These are phyloP conservation scores for Powellomyces hirtus DNA, from an alignment of 192 early-diverging fungal genomes.

Conservation along the genomic window DNA sequence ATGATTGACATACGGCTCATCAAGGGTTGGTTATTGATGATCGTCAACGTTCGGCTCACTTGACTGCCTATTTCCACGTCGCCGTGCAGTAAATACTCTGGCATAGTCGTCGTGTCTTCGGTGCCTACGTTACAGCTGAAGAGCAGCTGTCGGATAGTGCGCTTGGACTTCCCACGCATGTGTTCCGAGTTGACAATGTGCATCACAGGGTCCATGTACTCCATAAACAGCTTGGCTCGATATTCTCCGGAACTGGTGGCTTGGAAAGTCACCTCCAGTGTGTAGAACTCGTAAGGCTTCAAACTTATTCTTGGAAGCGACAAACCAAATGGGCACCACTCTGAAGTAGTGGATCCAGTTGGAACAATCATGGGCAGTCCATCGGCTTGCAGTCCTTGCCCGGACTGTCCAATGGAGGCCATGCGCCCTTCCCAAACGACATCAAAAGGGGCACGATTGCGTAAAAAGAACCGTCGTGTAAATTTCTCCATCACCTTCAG, in stretches of 20 bases:
- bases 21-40: conserved; percentile 40
- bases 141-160: conserved; percentile 21
- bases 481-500: conserved; percentile 43
- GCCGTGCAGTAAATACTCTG: conserved; percentile 44
- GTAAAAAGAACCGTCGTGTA: conserved; percentile 39
- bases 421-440: conserved; percentile 47
- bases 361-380: conserved; percentile 26
- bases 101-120: conserved; percentile 29
- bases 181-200: conserved; percentile 39
- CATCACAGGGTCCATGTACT: conserved; percentile 46
- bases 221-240: conserved; percentile 37
- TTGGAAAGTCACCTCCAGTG: conserved; percentile 49
- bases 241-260: conserved; percentile 45
- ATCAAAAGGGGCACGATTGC: conserved; percentile 47
- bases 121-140: conserved; percentile 39
- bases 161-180: conserved; percentile 30
- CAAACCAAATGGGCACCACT: conserved; percentile 45
- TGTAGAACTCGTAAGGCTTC: conserved; percentile 49
- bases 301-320: conserved; percentile 31
- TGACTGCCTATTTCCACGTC: conserved; percentile 36
- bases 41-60: conserved; percentile 2
- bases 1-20: conserved; percentile 11
- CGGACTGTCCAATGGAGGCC: conserved; percentile 26
- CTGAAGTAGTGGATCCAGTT: conserved; percentile 8
- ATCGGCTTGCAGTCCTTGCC: conserved; percentile 18